Base-by-base conservation (phyloP, 2,329 filamentous ascomycete genomes). In the Arthrobotrys sinensis region DNA sequence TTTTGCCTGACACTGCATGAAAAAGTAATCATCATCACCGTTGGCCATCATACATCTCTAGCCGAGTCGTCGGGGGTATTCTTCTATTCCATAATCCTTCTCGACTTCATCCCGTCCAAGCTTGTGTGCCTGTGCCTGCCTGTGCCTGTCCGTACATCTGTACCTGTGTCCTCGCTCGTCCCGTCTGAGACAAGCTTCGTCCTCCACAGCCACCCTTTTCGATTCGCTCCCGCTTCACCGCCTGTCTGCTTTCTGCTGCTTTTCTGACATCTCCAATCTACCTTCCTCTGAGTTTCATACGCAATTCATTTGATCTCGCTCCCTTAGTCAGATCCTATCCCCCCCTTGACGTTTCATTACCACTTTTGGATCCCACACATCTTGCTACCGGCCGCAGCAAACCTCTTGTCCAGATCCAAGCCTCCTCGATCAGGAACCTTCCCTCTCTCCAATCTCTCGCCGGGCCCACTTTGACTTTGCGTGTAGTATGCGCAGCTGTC, bases 311-410 rank as follows among this genome's bases (percentile, higher is more conserved):
- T 28, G 60, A 46, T 64, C 60, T 46, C 38, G 40, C 57, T 46
- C 57, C 60, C 63, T 78, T 78, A 78, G 75, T 78, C 75, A 78
- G 75, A 75, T 55, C 63, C 52, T 24, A 4, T 60, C 55, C 40
- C n/a, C 62, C 63, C 70, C 70, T 75, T 75, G 70, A 72, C 75
- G 75, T 72, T 72, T 78, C 75, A 71, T 67, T 78, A 63, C 75
- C 67, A 60, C 67, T 72, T 72, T 78, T 55, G 75, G 75, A 66
- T 60, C 64, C 71, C 60, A 65, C 60, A 60, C 55, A 60, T 60
- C 55, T 28, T 60, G 55, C 68, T 62, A 63, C 48, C 46, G 48
- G 71, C 72, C 75, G 75, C 75, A 70, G 75, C 71, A 76, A 40
- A 34, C 12, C 21, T 55, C 62, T 46, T 72, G 62, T 65, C 52